These are phyloP conservation scores for Pulveroboletus sp. DNA, from an alignment of 768 basidiomycete species.

Conservation along the genomic window DNA sequence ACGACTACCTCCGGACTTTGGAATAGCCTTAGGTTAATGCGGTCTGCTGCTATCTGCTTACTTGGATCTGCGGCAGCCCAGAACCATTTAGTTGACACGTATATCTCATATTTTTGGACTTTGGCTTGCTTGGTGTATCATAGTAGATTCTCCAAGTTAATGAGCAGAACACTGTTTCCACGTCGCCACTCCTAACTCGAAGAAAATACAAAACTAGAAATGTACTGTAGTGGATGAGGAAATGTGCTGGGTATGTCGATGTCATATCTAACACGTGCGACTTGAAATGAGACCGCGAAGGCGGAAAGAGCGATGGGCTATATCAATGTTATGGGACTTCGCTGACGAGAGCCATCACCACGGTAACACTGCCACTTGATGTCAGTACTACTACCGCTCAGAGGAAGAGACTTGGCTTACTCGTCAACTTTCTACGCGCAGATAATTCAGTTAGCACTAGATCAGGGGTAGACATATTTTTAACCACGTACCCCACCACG, in stretches of 20 bases:
- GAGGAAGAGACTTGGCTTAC: slow-evolving; percentile 43
- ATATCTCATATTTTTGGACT: slow-evolving; percentile 22
- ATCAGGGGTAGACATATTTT: slow-evolving; percentile 1
- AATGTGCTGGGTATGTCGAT: background rate
- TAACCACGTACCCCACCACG: slow-evolving; percentile 67
- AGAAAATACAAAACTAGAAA: background rate
- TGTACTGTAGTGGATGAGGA: background rate
- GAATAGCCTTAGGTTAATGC: slow-evolving; percentile 7
- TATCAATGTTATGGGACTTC: slow-evolving; percentile 46
- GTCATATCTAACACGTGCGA: background rate
- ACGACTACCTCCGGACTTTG: slow-evolving; percentile 33
- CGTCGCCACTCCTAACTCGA: background rate
- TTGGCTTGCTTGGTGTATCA: slow-evolving; percentile 28
- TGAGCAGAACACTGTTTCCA: slow-evolving; percentile 2
- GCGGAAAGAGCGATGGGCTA: background rate
- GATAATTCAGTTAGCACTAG: slow-evolving; percentile 6
- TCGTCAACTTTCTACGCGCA: slow-evolving; percentile 70
- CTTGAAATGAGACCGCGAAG: too few relatives aligned
- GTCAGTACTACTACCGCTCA: slow-evolving; percentile 10
- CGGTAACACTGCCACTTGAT: slow-evolving; percentile 54
- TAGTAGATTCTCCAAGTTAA: slow-evolving; percentile 20
- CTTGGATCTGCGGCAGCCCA: slow-evolving; percentile 19
- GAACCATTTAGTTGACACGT: slow-evolving; percentile 23
- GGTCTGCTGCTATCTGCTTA: slow-evolving; percentile 3
- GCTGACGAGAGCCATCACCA: slow-evolving; percentile 64